phyloP scores from a whole-genome alignment of 1,284 basidiomycete species.

The Cystobasidium sp. region DNA sequence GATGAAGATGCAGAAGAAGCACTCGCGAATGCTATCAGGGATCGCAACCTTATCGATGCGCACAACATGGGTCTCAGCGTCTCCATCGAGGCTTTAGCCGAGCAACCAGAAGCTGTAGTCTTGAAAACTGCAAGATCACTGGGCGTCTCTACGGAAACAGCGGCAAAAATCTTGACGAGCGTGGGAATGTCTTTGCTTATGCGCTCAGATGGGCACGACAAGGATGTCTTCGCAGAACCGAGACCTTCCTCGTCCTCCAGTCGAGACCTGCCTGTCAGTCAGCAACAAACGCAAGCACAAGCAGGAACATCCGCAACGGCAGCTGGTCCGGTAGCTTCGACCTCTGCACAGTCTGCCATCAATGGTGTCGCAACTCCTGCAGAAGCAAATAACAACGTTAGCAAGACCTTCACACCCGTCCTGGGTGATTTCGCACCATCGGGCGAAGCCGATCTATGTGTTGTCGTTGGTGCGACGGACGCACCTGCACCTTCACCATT shows the following conservation, averaged over 20 bases:
- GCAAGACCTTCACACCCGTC: conserved; percentile 24
- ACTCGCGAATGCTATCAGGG: conserved; percentile 27
- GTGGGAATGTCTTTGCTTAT: conserved; percentile 42
- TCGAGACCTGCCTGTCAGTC: not conserved
- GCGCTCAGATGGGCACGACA: conserved; percentile 4
- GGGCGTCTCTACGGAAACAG: conserved; percentile 29
- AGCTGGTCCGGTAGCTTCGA: not conserved
- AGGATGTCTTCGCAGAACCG: conserved; percentile 1
- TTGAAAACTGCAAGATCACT: conserved; percentile 31
- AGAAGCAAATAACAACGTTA: not conserved
- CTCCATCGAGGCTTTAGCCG: conserved; percentile 41
- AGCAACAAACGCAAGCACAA: not conserved
- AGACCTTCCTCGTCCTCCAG: not conserved
- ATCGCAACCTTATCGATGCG: conserved; percentile 38
- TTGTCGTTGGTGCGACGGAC: conserved; percentile 33
- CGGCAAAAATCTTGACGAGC: conserved; percentile 41
- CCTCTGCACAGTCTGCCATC: not conserved
- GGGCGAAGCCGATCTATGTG: conserved; percentile 41
- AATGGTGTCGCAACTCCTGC: not conserved
- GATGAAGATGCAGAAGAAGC: conserved; percentile 37
- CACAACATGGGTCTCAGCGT: conserved; percentile 43
- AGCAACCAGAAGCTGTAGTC: conserved; percentile 42
- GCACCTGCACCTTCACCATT: conserved; percentile 40
- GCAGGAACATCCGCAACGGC: not conserved
- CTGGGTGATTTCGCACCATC: conserved; percentile 35